These are phyloP conservation scores for Tritrichomonas foetus DNA, from an alignment of 208 protist genomes.

Conservation along the genomic window DNA sequence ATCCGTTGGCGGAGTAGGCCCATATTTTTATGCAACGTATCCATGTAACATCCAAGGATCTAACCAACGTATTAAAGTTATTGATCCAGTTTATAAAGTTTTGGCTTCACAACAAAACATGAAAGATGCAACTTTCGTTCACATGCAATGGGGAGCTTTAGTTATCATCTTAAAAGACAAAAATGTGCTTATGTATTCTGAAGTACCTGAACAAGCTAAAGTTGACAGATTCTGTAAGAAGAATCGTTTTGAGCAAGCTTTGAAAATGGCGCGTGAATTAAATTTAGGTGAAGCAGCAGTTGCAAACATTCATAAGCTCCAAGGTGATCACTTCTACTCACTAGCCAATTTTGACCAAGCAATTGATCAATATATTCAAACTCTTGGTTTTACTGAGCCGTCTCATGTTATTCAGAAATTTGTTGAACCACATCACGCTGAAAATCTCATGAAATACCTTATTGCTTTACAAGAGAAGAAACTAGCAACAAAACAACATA, in stretches of 20 bases:
- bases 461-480: neutral
- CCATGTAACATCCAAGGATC: neutral
- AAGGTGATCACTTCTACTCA: neutral
- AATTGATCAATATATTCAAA: conserved; percentile 18
- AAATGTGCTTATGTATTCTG: neutral
- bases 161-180: neutral
- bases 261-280: neutral
- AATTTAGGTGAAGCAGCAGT: neutral
- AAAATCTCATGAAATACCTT: neutral
- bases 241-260: neutral
- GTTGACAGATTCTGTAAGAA: neutral
- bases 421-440: conserved; percentile 1
- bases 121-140: neutral
- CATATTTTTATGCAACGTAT: neutral
- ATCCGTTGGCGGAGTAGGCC: neutral
- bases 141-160: neutral
- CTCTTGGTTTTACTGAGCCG: neutral
- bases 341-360: neutral
- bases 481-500: neutral
- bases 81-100: neutral
- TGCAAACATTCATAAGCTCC: neutral
- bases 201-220: neutral
- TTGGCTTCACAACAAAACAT: neutral
- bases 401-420: conserved; percentile 36
- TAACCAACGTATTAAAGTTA: neutral